Evolutionary conservation across 176 grass and related monocot genomes (phyloP).

Genomic region (Lolium perenne): DNA sequence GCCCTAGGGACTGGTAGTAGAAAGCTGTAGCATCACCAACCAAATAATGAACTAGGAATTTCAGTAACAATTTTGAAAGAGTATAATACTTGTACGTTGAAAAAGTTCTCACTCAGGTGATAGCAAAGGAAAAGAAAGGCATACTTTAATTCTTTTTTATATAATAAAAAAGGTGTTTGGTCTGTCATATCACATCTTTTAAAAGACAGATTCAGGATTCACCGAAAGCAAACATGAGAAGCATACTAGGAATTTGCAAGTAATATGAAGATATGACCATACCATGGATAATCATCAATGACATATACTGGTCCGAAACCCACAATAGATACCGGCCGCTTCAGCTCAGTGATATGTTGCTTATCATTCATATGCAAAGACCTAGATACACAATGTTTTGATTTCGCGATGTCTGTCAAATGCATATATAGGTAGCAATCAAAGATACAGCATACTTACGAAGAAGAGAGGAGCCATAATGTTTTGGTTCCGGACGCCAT

Average conservation of each 20-base stretch:
- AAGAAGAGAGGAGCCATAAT: no score
- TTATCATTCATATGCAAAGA: neutral
- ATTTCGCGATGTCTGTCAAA: no score
- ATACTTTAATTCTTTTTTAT: neutral
- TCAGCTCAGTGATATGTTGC: neutral
- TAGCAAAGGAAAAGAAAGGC: neutral
- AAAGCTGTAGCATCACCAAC: slow-evolving; percentile 8
- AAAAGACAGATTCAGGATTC: neutral
- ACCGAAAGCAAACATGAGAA: neutral
- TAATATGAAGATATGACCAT: neutral
- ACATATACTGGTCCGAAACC: no score
- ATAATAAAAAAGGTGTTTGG: neutral
- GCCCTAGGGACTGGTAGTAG: neutral
- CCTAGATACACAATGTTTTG: neutral
- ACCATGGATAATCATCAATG: neutral
- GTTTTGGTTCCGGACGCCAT: no score
- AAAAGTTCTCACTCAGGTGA: neutral
- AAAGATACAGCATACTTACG: no score
- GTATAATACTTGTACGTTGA: neutral
- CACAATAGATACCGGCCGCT: no score
- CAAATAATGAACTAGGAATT: slow-evolving; percentile 4
- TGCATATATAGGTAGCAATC: no score
- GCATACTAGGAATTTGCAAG: neutral
- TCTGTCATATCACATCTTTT: neutral
- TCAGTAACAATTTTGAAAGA: neutral